Evolutionary conservation across 2,329 filamentous ascomycete genomes (phyloP).

Genomic region (Trichoderma lentiforme): DNA sequence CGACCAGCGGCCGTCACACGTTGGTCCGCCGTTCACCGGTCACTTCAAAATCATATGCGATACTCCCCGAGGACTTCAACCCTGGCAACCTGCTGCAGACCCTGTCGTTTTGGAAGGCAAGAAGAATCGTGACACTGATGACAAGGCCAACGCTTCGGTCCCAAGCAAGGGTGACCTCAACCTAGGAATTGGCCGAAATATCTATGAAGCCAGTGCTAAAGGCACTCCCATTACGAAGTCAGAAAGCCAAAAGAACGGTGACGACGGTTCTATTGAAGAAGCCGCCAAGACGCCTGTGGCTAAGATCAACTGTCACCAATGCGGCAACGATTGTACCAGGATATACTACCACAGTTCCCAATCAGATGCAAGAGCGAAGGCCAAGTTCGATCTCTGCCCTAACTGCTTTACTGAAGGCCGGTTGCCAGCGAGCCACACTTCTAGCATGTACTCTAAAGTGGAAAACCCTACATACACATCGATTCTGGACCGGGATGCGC

Average conservation of each 20-base stretch:
- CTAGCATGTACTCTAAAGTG: constrained; percentile 79
- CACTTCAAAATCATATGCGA: constrained; percentile 97
- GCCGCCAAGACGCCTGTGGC: constrained; percentile 64
- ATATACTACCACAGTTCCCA: constrained; percentile 59
- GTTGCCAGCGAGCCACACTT: constrained; percentile 74
- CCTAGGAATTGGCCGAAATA: constrained; percentile 89
- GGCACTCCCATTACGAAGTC: constrained; percentile 65
- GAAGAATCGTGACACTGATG: constrained; percentile 66
- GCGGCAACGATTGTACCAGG: constrained; percentile 80
- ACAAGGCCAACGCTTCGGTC: constrained; percentile 62
- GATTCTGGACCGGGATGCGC: constrained; percentile 76
- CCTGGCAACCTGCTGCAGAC: constrained; percentile 87
- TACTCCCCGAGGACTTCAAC: constrained; percentile 88
- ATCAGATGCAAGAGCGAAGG: constrained; percentile 57
- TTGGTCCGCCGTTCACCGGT: constrained; percentile 93
- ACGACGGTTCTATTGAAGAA: constrained; percentile 59
- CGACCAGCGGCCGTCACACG: constrained; percentile 89
- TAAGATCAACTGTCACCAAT: constrained; percentile 82
- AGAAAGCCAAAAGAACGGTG: constrained; percentile 73
- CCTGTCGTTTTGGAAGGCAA: constrained; percentile 62
- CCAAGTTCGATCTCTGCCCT: constrained; percentile 85
- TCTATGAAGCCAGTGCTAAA: constrained; percentile 90
- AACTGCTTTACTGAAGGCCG: constrained; percentile 84
- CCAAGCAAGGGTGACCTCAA: constrained; percentile 77
- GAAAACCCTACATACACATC: constrained; percentile 82